These are phyloP conservation scores for Talaromyces marneffei DNA, from an alignment of 2,329 filamentous ascomycete genomes.

Conservation along the genomic window DNA sequence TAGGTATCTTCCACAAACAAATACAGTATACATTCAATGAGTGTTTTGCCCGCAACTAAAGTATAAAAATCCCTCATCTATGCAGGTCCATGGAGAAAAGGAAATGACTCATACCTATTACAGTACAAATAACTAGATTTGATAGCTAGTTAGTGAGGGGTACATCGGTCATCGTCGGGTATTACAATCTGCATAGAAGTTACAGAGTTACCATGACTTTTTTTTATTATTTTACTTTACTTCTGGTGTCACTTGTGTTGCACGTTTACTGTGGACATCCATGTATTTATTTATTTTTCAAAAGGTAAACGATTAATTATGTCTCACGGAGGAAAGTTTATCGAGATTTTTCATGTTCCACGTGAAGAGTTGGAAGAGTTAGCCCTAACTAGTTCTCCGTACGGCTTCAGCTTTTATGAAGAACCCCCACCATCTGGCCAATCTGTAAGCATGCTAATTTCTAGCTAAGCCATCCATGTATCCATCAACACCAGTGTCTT, in stretches of 20 bases:
- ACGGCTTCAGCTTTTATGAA: not conserved
- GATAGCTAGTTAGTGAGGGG: slow-evolving; percentile 5
- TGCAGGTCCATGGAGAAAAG: not conserved
- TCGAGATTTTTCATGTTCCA: not conserved
- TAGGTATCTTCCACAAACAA: not conserved
- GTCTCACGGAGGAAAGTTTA: not conserved
- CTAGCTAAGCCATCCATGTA: not conserved
- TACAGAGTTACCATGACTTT: not conserved
- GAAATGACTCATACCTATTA: not conserved
- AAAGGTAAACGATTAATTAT: no score
- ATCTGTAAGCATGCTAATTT: not conserved
- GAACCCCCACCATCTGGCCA: not conserved
- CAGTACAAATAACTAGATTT: not conserved
- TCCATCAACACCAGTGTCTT: not conserved
- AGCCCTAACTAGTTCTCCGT: not conserved
- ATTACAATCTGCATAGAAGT: not conserved
- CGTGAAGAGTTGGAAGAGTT: no score
- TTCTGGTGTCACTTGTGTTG: not conserved
- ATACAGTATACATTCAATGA: no score
- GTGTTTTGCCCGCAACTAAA: not conserved
- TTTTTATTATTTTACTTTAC: not conserved
- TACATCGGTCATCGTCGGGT: slow-evolving; percentile 8
- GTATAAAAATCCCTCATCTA: not conserved
- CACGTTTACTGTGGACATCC: not conserved
- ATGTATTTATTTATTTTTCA: not conserved